Evolutionary conservation across 2,329 filamentous ascomycete genomes (phyloP).

Genomic region (Ascochyta pisi): DNA sequence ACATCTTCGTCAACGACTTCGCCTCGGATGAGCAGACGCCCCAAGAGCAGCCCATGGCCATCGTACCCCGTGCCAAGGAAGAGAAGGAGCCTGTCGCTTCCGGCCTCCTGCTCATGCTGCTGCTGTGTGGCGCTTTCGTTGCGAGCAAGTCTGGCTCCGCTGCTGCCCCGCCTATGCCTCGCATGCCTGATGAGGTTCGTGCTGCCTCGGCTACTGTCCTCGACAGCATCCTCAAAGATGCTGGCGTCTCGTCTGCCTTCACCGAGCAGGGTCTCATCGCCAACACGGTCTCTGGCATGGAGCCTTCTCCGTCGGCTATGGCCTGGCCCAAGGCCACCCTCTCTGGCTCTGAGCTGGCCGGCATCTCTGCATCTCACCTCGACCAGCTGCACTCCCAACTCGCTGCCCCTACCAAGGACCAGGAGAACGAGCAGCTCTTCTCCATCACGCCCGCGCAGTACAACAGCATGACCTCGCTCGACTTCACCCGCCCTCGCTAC

Average conservation of each 20-base stretch:
- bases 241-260: constrained; percentile 62
- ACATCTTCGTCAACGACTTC: constrained; percentile 78
- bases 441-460: constrained; percentile 86
- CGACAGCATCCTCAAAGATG: constrained; percentile 82
- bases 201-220: constrained; percentile 79
- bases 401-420: constrained; percentile 73
- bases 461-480: constrained; percentile 78
- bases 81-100: constrained; percentile 73
- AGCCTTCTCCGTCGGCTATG: constrained; percentile 48
- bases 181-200: constrained; percentile 80
- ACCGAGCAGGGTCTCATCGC: constrained; percentile 57
- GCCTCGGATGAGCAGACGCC: constrained; percentile 60
- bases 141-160: constrained; percentile 81
- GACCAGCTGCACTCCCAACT: constrained; percentile 55
- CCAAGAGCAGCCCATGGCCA: constrained; percentile 49
- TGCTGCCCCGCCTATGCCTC: constrained; percentile 73
- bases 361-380: constrained; percentile 45
- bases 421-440: constrained; percentile 88
- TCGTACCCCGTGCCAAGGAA: constrained; percentile 53
- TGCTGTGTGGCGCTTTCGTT: constrained; percentile 95
- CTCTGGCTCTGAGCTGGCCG: constrained; percentile 46
- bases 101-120: constrained; percentile 88
- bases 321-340: constrained; percentile 48
- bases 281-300: constrained; percentile 55
- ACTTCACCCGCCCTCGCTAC: constrained; percentile 65